Evolutionary conservation across 805 yeast genomes (phyloP).

Genomic region (Teunomyces atbi): DNA sequence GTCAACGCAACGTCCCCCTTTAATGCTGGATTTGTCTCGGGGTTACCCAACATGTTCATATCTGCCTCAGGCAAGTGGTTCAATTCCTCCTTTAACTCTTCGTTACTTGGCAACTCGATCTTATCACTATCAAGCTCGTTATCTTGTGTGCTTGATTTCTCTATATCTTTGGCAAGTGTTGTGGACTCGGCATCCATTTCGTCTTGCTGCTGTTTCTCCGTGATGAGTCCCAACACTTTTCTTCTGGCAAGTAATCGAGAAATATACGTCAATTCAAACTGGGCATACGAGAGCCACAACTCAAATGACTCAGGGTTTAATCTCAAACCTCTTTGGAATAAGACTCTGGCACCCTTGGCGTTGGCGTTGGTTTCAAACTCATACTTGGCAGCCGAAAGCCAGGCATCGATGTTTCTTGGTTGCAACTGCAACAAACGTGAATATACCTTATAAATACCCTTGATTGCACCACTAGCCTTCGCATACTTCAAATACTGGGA

Average conservation of each 20-base stretch:
- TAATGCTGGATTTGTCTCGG: slow-evolving; percentile 76
- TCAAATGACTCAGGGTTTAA: slow-evolving; percentile 71
- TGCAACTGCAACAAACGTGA: slow-evolving; percentile 78
- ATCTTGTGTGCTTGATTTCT: slow-evolving; percentile 14
- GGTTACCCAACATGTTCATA: slow-evolving; percentile 77
- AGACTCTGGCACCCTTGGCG: slow-evolving; percentile 81
- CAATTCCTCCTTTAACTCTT: slow-evolving; percentile 59
- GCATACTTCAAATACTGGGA: slow-evolving; percentile 67
- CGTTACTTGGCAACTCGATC: slow-evolving; percentile 51
- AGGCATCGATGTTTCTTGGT: slow-evolving; percentile 85
- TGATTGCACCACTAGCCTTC: slow-evolving; percentile 64
- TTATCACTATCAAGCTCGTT: slow-evolving; percentile 38
- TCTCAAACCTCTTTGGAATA: slow-evolving; percentile 81
- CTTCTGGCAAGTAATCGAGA: slow-evolving; percentile 83
- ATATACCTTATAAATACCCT: slow-evolving; percentile 72
- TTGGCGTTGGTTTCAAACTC: slow-evolving; percentile 88
- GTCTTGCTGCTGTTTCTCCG: slow-evolving; percentile 64
- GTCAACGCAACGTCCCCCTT: slow-evolving; percentile 50
- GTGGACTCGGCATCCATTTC: slow-evolving; percentile 37
- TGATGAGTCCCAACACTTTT: slow-evolving; percentile 72
- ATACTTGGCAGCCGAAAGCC: slow-evolving; percentile 94
- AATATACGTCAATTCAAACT: slow-evolving; percentile 82
- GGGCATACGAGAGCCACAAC: slow-evolving; percentile 84
- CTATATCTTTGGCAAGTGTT: slow-evolving; percentile 39
- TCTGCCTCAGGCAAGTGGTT: slow-evolving; percentile 83